Evolutionary conservation across 2,329 filamentous ascomycete species (phyloP).

Genomic region (Fusarium austroafricanum): DNA sequence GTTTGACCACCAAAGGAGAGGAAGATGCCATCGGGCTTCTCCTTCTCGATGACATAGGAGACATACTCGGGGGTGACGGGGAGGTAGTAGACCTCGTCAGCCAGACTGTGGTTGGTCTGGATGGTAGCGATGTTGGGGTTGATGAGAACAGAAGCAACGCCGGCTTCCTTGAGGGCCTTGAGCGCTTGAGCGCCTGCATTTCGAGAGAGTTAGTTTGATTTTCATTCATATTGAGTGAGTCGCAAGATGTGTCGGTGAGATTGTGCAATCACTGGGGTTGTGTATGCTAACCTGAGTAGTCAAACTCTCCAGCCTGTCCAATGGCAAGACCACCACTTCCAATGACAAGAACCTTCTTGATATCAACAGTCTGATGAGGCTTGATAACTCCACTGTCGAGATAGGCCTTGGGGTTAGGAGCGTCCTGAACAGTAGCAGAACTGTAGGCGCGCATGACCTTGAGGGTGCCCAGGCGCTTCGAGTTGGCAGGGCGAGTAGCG

Average conservation of each 20-base stretch:
- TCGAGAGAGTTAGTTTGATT: slow-evolving; percentile 29
- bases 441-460: slow-evolving; percentile 58
- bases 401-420: slow-evolving; percentile 87
- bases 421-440: slow-evolving; percentile 68
- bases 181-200: slow-evolving; percentile 88
- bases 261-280: not conserved
- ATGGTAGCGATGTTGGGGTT: slow-evolving; percentile 99
- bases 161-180: slow-evolving; percentile 96
- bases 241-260: slow-evolving; percentile 24
- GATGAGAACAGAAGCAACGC: slow-evolving; percentile 89
- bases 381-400: slow-evolving; percentile 89
- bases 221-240: slow-evolving; percentile 26
- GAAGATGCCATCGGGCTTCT: slow-evolving; percentile 96
- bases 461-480: slow-evolving; percentile 62
- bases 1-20: slow-evolving; percentile 98
- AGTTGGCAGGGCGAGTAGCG: slow-evolving; percentile 47
- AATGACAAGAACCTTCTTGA: slow-evolving; percentile 98
- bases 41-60: slow-evolving; percentile 95
- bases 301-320: slow-evolving; percentile 97
- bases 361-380: slow-evolving; percentile 81
- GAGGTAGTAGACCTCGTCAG: slow-evolving; percentile 97
- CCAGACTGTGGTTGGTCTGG: slow-evolving; percentile 94
- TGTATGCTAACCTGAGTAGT: slow-evolving; percentile 86
- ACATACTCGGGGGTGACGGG: slow-evolving; percentile 98
- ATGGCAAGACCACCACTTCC: slow-evolving; percentile 95